These are phyloP conservation scores for Coccomyxa sp. DNA, from an alignment of 139 green algal species.

Conservation along the genomic window DNA sequence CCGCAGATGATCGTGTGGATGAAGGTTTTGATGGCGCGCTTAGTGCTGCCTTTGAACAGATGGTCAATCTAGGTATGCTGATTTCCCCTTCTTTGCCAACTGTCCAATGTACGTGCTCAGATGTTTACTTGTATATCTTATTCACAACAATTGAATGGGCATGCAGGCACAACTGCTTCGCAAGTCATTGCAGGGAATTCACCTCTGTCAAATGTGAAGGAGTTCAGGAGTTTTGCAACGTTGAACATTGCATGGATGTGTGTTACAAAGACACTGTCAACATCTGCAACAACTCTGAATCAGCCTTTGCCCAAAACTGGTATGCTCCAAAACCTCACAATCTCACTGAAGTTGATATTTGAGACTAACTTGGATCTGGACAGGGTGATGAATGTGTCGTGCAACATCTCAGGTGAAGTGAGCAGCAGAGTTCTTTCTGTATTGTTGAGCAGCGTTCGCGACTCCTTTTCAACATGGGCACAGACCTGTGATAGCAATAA, in stretches of 20 bases:
- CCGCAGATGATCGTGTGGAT: too few relatives aligned
- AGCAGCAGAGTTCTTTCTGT: not conserved
- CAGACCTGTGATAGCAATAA: too few relatives aligned
- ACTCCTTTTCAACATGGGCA: too few relatives aligned
- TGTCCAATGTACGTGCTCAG: not conserved
- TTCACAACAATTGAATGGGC: not conserved
- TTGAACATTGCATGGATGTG: conserved; percentile 14
- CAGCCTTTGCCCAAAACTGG: not conserved
- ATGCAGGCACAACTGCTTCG: conserved; percentile 7
- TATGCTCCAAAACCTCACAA: not conserved
- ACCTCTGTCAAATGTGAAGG: not conserved
- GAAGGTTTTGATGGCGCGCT: not conserved
- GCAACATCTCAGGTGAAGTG: not conserved
- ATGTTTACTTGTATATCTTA: not conserved
- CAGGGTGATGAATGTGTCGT: not conserved
- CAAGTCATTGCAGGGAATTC: not conserved
- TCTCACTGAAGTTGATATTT: not conserved
- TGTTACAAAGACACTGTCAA: not conserved
- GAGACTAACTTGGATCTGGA: not conserved
- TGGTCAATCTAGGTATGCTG: conserved; percentile 7
- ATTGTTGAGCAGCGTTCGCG: too few relatives aligned
- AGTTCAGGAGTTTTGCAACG: conserved; percentile 15
- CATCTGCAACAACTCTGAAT: not conserved
- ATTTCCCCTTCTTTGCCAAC: too few relatives aligned
- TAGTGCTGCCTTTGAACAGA: not conserved